Evolutionary conservation across 495 filamentous ascomycete genomes (phyloP).

Genomic region (Neurospora tetrasperma): DNA sequence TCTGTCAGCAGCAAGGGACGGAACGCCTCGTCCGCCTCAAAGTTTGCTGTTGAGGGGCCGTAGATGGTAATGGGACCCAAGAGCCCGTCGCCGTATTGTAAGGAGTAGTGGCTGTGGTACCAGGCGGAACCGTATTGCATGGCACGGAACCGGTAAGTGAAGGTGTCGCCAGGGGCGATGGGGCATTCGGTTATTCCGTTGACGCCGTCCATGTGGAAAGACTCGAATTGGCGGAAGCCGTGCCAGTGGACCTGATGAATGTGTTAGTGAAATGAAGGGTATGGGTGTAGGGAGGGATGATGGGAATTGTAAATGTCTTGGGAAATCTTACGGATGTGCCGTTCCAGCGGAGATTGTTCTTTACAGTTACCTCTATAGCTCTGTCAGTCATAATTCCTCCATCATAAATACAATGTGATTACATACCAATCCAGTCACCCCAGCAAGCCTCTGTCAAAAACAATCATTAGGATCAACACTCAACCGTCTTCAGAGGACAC

Average conservation of each 20-base stretch:
- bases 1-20: constrained; percentile 32
- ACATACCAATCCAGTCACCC: constrained; percentile 4
- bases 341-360: constrained; percentile 6
- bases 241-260: constrained; percentile 14
- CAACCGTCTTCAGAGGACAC: neutral
- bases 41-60: constrained; percentile 26
- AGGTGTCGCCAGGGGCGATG: constrained; percentile 27
- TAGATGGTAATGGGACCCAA: constrained; percentile 34
- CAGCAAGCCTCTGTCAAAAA: constrained; percentile 6
- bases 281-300: no score
- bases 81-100: constrained; percentile 36
- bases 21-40: constrained; percentile 32
- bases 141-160: constrained; percentile 42
- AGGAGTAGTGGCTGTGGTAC: constrained; percentile 47
- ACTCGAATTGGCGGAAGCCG: constrained; percentile 18
- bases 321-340: constrained; percentile 8
- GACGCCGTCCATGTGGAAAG: constrained; percentile 36
- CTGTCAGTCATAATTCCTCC: neutral
- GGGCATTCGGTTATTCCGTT: constrained; percentile 36
- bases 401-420: neutral
- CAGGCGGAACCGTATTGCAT: constrained; percentile 41
- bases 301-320: no score
- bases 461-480: no score
- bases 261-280: neutral
- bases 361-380: constrained; percentile 3